Percentiles rank a stretch among this genome's conserved stretches.
Evolutionary conservation across 805 yeast genomes (phyloP).

Genomic region (Tetrapisispora namnaoensis): DNA sequence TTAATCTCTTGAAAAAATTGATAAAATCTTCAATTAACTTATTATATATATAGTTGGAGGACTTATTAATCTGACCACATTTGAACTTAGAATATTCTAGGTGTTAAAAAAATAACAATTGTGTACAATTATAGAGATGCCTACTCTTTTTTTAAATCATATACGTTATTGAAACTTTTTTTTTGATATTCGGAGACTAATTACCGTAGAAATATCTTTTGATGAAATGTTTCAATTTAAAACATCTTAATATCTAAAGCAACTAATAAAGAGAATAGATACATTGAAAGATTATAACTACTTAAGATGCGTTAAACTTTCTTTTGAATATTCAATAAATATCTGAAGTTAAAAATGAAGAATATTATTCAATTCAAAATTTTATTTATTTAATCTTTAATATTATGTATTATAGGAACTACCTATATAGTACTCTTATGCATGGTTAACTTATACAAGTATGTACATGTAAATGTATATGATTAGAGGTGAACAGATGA

Average conservation of each 20-base stretch:
- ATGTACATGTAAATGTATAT: neutral
- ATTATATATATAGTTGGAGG: too few species aligned
- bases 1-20: too few species aligned
- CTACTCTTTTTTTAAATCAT: neutral
- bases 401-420: neutral
- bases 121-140: too few species aligned
- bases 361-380: too few species aligned
- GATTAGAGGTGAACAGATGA: neutral
- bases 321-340: too few species aligned
- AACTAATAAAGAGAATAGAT: neutral
- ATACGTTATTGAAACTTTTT: neutral
- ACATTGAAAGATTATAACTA: neutral
- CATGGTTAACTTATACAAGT: neutral
- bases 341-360: too few species aligned
- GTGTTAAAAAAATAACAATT: too few species aligned
- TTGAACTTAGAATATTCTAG: too few species aligned
- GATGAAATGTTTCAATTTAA: conserved; percentile 2
- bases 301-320: too few species aligned
- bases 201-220: neutral
- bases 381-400: too few species aligned
- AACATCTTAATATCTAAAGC: neutral
- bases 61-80: too few species aligned
- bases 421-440: neutral
- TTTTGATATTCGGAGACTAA: neutral
- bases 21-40: neutral